Evolutionary conservation across 306 rosid genomes (phyloP).

Genomic region (Vicia sativa): DNA sequence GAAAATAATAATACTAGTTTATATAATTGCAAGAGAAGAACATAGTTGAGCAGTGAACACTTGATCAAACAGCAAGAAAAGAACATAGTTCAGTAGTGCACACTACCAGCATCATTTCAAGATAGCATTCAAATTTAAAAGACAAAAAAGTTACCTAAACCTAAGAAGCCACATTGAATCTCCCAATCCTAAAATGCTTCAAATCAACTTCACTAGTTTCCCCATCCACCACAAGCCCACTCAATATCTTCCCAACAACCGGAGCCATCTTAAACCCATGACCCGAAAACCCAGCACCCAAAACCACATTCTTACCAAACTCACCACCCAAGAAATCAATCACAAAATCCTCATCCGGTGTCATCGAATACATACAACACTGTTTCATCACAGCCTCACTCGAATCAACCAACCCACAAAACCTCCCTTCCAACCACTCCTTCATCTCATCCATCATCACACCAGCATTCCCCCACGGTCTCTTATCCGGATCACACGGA

Average conservation of each 20-base stretch:
- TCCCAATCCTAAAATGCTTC: slow-evolving; percentile 52
- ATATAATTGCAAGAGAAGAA: too few species aligned
- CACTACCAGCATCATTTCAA: not conserved
- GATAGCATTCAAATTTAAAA: not conserved
- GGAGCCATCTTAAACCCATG: slow-evolving; percentile 97
- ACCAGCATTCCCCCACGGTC: slow-evolving; percentile 65
- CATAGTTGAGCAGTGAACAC: too few species aligned
- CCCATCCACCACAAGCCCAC: slow-evolving; percentile 62
- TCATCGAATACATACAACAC: slow-evolving; percentile 81
- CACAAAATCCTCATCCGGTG: slow-evolving; percentile 77
- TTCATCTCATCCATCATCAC: slow-evolving; percentile 45
- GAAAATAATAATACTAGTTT: too few species aligned
- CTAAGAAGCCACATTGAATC: slow-evolving; percentile 40
- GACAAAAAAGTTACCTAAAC: not conserved
- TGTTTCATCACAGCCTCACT: slow-evolving; percentile 60
- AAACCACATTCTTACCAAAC: slow-evolving; percentile 67
- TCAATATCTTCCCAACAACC: slow-evolving; percentile 62
- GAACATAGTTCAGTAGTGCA: too few species aligned
- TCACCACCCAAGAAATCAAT: slow-evolving; percentile 82
- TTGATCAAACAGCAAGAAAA: too few species aligned
- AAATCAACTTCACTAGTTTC: slow-evolving; percentile 63
- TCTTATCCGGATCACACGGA: slow-evolving; percentile 70
- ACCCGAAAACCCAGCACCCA: slow-evolving; percentile 92
- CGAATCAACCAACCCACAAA: slow-evolving; percentile 63
- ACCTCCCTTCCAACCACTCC: slow-evolving; percentile 55